Evolutionary conservation across 2,329 filamentous ascomycete genomes (phyloP).

Genomic region (Aspergillus puulaauensis): DNA sequence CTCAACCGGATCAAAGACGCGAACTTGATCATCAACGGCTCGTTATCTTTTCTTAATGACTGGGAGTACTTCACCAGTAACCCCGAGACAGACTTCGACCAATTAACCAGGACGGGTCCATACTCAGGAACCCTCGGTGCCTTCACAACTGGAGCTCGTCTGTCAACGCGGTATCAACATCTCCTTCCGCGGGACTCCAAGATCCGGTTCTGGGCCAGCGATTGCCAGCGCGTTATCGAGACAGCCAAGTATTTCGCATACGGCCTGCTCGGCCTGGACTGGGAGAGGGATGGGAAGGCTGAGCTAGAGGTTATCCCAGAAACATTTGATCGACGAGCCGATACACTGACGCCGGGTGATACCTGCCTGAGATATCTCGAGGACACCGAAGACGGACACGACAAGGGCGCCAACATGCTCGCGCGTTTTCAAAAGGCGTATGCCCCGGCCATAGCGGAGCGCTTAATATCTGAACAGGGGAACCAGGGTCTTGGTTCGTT

Average conservation of each 20-base stretch:
- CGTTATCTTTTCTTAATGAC: slow-evolving; percentile 53
- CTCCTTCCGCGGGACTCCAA: slow-evolving; percentile 39
- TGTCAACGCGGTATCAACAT: slow-evolving; percentile 54
- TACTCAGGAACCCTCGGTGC: slow-evolving; percentile 56
- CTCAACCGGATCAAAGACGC: slow-evolving; percentile 47
- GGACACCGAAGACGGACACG: slow-evolving; percentile 46
- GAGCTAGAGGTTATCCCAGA: slow-evolving; percentile 56
- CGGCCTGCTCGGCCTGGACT: slow-evolving; percentile 56
- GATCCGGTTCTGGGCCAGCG: slow-evolving; percentile 56
- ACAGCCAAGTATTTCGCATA: slow-evolving; percentile 56
- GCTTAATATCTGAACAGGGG: slow-evolving; percentile 34
- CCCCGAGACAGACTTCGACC: slow-evolving; percentile 49
- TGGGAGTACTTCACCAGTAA: slow-evolving; percentile 56
- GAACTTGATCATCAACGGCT: slow-evolving; percentile 46
- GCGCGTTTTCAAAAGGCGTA: slow-evolving; percentile 50
- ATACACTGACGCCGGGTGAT: slow-evolving; percentile 58
- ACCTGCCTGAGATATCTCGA: slow-evolving; percentile 41
- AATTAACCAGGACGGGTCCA: slow-evolving; percentile 56
- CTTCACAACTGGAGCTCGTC: slow-evolving; percentile 54
- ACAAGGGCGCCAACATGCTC: slow-evolving; percentile 51
- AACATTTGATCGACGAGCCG: slow-evolving; percentile 47
- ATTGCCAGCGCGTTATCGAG: slow-evolving; percentile 54
- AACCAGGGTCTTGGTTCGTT: slow-evolving; percentile 42
- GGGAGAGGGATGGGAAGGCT: slow-evolving; percentile 36
- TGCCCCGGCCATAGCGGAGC: slow-evolving; percentile 45